Evolutionary conservation across 2,329 filamentous ascomycete genomes (phyloP).

Genomic region (Helicocarpus griseus): DNA sequence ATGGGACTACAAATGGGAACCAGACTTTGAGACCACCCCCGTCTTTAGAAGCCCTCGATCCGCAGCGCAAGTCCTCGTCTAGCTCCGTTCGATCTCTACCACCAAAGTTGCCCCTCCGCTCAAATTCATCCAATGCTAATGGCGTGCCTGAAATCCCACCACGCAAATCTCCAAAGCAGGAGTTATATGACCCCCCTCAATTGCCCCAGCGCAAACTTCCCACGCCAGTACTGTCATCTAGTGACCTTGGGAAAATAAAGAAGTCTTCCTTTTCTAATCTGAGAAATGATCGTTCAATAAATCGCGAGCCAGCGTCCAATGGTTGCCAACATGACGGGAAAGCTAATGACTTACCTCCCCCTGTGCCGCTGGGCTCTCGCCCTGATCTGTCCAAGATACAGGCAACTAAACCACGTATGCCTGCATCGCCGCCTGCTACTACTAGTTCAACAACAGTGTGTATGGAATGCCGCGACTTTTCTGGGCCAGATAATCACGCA

Average conservation of each 20-base stretch:
- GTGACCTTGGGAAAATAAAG: conserved; percentile 27
- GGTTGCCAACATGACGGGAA: conserved; percentile 10
- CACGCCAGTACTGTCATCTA: conserved; percentile 24
- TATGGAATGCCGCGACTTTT: conserved; percentile 80
- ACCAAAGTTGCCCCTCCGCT: neutral
- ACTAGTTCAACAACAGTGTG: conserved; percentile 37
- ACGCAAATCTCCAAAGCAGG: neutral
- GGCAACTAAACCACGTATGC: conserved; percentile 38
- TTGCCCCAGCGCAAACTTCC: conserved; percentile 23
- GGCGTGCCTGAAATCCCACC: neutral
- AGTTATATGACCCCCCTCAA: neutral
- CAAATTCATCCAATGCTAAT: neutral
- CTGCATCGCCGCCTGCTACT: neutral
- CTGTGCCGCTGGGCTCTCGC: conserved; percentile 45
- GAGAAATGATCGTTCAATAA: conserved; percentile 8
- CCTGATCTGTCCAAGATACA: conserved; percentile 50
- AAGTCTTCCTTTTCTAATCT: conserved; percentile 37
- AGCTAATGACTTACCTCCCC: conserved; percentile 30
- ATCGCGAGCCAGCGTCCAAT: conserved; percentile 13
- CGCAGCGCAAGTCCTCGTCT: neutral
- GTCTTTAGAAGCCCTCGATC: neutral
- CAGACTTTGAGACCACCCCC: conserved; percentile 5
- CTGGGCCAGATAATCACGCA: conserved; percentile 66
- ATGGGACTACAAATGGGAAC: conserved; percentile 19
- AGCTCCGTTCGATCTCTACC: neutral